Evolutionary conservation across 2,329 filamentous ascomycete genomes (phyloP), one percentile per base, ranked within the genome.

Genomic region (Cercospora sp.): DNA sequence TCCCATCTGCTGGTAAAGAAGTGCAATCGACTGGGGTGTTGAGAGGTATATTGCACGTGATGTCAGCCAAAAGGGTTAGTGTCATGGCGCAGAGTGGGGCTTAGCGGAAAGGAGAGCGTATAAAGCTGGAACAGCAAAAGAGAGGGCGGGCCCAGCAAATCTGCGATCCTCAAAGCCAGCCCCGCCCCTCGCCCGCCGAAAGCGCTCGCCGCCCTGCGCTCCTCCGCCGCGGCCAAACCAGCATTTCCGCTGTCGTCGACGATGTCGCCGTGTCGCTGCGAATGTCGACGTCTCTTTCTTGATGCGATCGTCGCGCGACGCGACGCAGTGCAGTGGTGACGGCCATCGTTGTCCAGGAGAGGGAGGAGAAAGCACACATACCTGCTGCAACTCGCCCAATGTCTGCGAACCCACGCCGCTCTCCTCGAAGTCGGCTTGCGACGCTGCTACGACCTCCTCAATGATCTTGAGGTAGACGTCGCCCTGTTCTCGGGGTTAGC

Each of bases 401-500:
- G 94, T 94, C 74, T 88, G 85, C 80, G 94, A 91, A 76, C 97
- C 93, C 72, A 98, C 91, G 76, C 95, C 95, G 75, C 91, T 93
- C 82, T 99, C 95, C 81, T 99, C 95, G 79, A 99, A 98, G 82
- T 98, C 95, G 77, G 94, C 91, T 77, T 92, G 88, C 77, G 94
- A 97, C 74, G 79, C 78, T 61, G 76, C 73, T 68, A 84, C 79
- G 69, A 85, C 83, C 76, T 91, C 91, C 75, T 94, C 90, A 81
- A 98, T 92, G 79, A 99, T 93, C 82, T 95, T 92, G 81, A 89
- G 85, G 81, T 97, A 99, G 77, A 98, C 90, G 73, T 84, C 82
- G 77, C 95, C 95, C 84, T 89, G 73, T 69, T 49, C 30, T 43
- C 55, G 30, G 13, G 53, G 70, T 75, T 63, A 76, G 73, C 72